Base-by-base conservation (phyloP, 495 filamentous ascomycete genomes). In the Penicillium silybi region DNA sequence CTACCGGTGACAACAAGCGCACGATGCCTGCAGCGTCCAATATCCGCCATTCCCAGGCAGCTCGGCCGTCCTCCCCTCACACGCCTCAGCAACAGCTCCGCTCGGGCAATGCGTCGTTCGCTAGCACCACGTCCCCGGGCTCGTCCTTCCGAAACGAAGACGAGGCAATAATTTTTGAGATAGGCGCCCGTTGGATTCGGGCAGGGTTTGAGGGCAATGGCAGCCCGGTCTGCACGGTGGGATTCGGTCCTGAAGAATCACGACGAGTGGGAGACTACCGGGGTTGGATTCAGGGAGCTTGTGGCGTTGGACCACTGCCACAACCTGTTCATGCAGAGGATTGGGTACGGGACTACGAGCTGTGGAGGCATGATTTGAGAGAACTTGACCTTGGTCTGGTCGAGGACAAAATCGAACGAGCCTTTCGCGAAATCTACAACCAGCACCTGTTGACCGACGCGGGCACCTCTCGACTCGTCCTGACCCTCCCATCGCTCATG, bases 121-220 rank as follows among this genome's bases (percentile, higher is more conserved):
- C 86, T 26, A 76, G 82, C 46, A 89, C 85, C 58, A 85, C 84
- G 8, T 89, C 89, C 0, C 86, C 89, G 0, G 72, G 79, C 38
- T 81, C 85, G 20, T 81, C 82, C 45, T 84, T 87, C 41, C 88
- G 91, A 35, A 81, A 81, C 49, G 87, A 95, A 62, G 93, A 97
- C 61, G 92, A 97, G 56, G 71, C 81, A 6, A 61, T 97, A 11
- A 77, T 98, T 42, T 75, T 96, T 40, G 91, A 97, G 61, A 70
- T 97, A 54, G 92, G 90, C 4, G 77, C 85, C 5, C 78, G 92
- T 43, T 87, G 84, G 71, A 62, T 98, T 10, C 84, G 87, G 27
- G 85, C 87, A 16, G 93, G 93, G 4, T 92, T 96, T 61, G 86
- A 90, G 23, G 90, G 90, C 40, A 90, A 93, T 64, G 75, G 81